phyloP scores from a whole-genome alignment of 345 rosid genomes.

The Boechera divaricarpa region DNA sequence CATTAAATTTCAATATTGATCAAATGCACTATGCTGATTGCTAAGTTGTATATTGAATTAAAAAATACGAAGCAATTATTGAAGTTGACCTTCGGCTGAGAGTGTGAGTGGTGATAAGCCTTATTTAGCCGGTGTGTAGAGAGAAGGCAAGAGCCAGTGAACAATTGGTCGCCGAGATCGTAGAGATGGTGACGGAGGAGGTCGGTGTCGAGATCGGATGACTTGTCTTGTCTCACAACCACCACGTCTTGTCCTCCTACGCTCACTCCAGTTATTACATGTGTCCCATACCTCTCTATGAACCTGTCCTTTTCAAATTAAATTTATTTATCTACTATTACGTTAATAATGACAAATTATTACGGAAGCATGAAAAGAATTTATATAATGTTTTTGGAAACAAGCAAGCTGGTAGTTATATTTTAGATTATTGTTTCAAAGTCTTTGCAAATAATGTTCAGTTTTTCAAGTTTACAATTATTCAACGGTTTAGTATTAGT shows the following conservation, averaged over 20 bases:
- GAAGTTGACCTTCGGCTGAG: conserved; percentile 55
- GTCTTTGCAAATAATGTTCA: conserved; percentile 33
- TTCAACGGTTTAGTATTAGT: conserved; percentile 19
- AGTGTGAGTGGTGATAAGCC: conserved; percentile 25
- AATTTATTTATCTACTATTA: background rate
- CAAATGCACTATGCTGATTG: background rate
- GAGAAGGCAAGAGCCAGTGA: conserved; percentile 71
- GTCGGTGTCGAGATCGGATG: conserved; percentile 59
- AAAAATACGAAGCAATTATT: background rate
- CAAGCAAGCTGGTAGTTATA: conserved; percentile 8
- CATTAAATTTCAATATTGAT: background rate
- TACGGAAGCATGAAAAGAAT: background rate
- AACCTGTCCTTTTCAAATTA: conserved; percentile 56
- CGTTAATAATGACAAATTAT: conserved; percentile 12
- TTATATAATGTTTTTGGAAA: background rate
- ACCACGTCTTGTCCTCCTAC: conserved; percentile 86
- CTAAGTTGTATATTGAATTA: background rate
- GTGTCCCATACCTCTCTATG: conserved; percentile 90
- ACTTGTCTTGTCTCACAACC: conserved; percentile 68
- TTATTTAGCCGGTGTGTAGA: conserved; percentile 52
- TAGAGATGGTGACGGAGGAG: conserved; percentile 69
- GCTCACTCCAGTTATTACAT: conserved; percentile 73
- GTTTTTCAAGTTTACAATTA: conserved; percentile 18
- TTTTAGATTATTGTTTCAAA: conserved; percentile 20
- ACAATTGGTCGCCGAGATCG: conserved; percentile 82